Conservation (phyloP, 2,329 filamentous ascomycete genomes). For the Bipolaris zeicola region DNA sequence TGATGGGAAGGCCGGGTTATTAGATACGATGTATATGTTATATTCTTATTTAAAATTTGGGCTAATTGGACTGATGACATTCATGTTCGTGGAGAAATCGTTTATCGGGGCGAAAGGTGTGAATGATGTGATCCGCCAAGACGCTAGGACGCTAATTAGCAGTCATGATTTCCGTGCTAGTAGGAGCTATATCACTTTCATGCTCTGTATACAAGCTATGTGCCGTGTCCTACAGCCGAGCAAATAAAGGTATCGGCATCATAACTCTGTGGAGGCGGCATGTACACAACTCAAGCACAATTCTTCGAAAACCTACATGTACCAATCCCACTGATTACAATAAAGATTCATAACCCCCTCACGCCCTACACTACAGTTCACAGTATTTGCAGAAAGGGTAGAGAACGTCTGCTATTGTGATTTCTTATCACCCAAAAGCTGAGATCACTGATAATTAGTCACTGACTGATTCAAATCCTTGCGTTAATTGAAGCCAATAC, state of each 20-base stretch:
- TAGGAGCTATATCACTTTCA: background rate
- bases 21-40: background rate
- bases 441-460: background rate
- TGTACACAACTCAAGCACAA: background rate
- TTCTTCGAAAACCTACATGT: background rate
- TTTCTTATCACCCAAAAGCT: constrained; percentile 47
- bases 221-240: background rate
- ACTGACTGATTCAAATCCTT: background rate
- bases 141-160: background rate
- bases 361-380: constrained; percentile 57
- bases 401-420: constrained; percentile 53
- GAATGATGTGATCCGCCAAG: constrained; percentile 14
- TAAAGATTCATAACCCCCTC: constrained; percentile 58
- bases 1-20: background rate
- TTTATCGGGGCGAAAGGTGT: background rate
- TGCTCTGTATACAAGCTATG: constrained; percentile 4
- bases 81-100: background rate
- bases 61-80: too few species aligned
- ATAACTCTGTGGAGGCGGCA: background rate
- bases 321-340: constrained; percentile 22
- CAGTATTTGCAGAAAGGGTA: too few species aligned
- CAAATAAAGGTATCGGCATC: background rate
- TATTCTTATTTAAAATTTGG: background rate
- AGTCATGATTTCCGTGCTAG: too few species aligned
- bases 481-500: too few species aligned